These are phyloP conservation scores for Rugonectria rugulosa DNA, from an alignment of 2,329 filamentous ascomycete genomes.

Conservation along the genomic window DNA sequence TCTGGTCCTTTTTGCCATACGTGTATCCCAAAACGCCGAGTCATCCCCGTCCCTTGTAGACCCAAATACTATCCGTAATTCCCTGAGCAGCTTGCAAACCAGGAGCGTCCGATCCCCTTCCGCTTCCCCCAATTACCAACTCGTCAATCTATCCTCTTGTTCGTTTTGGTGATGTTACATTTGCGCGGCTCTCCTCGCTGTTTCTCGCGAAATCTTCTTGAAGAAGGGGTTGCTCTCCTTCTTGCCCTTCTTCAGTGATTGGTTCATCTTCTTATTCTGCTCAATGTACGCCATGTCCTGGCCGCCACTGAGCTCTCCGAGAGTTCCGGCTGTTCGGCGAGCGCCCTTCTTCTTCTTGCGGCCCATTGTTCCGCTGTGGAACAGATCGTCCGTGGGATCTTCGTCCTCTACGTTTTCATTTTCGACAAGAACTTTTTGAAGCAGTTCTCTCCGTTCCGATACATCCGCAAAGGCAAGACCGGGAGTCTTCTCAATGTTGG, in stretches of 20 bases:
- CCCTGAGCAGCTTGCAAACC: too few relatives aligned
- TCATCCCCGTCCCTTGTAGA: slow-evolving; percentile 27
- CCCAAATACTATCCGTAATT: slow-evolving; percentile 6
- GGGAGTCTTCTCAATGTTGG: slow-evolving; percentile 86
- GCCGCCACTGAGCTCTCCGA: slow-evolving; percentile 87
- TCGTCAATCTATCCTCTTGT: neutral
- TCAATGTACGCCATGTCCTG: slow-evolving; percentile 98
- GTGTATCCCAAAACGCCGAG: slow-evolving; percentile 34
- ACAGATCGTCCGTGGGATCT: slow-evolving; percentile 60
- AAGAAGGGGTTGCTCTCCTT: slow-evolving; percentile 51
- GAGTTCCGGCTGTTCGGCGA: slow-evolving; percentile 81
- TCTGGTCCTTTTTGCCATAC: slow-evolving; percentile 12
- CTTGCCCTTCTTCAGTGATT: slow-evolving; percentile 48
- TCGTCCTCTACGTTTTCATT: slow-evolving; percentile 80
- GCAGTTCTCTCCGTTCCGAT: slow-evolving; percentile 81
- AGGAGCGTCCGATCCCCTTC: too few relatives aligned
- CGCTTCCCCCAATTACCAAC: slow-evolving; percentile 7
- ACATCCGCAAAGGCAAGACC: slow-evolving; percentile 82
- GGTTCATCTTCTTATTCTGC: slow-evolving; percentile 76
- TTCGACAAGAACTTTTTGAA: slow-evolving; percentile 89
- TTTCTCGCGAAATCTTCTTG: slow-evolving; percentile 53
- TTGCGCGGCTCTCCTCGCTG: slow-evolving; percentile 45
- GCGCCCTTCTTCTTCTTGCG: slow-evolving; percentile 65
- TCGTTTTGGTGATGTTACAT: slow-evolving; percentile 1
- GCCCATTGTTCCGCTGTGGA: slow-evolving; percentile 55